These are phyloP conservation scores for Crepidotus sp. DNA, from an alignment of 1,284 basidiomycete genomes.

Conservation along the genomic window DNA sequence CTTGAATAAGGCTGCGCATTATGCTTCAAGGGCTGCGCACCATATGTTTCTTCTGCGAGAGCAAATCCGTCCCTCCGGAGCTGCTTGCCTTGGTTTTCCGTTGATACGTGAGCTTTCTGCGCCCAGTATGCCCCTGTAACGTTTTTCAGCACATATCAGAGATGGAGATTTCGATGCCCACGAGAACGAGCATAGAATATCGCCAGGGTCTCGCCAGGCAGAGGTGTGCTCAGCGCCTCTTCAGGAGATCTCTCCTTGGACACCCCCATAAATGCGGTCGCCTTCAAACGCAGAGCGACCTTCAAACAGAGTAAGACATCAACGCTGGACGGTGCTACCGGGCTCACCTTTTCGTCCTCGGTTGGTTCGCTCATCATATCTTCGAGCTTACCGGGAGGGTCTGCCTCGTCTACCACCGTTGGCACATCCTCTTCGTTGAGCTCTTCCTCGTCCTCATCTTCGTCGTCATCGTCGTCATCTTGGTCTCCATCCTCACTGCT, in stretches of 20 bases:
- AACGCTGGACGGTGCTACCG: neutral
- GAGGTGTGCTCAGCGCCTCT: conserved; percentile 74
- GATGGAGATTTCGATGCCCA: conserved; percentile 20
- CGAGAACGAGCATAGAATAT: conserved; percentile 79
- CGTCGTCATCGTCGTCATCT: conserved; percentile 35
- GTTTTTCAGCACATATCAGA: neutral
- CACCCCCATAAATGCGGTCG: conserved; percentile 68
- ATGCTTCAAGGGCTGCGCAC: too few relatives aligned
- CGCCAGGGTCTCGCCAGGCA: conserved; percentile 83
- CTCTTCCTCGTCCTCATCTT: conserved; percentile 24
- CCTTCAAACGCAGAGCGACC: conserved; percentile 52
- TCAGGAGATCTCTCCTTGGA: conserved; percentile 64
- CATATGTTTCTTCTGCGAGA: conserved; percentile 61
- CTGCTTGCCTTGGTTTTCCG: conserved; percentile 71
- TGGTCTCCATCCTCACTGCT: conserved; percentile 45
- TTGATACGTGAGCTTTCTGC: conserved; percentile 54
- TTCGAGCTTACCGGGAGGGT: conserved; percentile 16
- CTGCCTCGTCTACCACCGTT: conserved; percentile 13
- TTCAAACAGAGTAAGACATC: conserved; percentile 19
- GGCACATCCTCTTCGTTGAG: neutral
- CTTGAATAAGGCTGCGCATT: too few relatives aligned
- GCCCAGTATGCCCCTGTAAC: conserved; percentile 72
- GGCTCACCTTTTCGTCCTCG: conserved; percentile 4
- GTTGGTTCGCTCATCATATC: neutral
- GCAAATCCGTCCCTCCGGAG: conserved; percentile 73